These are phyloP conservation scores for Cyclaneusma minus DNA, from an alignment of 2,329 filamentous ascomycete genomes.

Conservation along the genomic window DNA sequence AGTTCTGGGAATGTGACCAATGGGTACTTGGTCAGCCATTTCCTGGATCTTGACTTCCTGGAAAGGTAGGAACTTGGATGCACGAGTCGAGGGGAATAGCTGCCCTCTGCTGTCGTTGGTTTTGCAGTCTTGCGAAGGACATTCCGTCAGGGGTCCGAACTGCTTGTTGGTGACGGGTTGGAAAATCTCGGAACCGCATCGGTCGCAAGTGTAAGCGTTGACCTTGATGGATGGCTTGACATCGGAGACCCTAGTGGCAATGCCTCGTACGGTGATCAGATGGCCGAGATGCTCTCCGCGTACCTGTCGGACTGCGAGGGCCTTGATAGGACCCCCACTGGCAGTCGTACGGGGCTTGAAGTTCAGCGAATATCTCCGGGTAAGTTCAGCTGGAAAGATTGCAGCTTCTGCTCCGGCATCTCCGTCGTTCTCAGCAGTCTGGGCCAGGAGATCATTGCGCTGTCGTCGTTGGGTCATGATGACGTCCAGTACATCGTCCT, in stretches of 20 bases:
- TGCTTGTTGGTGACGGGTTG: conserved; percentile 87
- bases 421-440: conserved; percentile 47
- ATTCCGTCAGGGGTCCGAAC: conserved; percentile 74
- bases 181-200: conserved; percentile 94
- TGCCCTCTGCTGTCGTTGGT: conserved; percentile 86
- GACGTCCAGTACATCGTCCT: conserved; percentile 92
- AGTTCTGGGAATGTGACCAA: conserved; percentile 89
- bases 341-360: conserved; percentile 80
- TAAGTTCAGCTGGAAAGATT: conserved; percentile 83
- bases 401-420: conserved; percentile 53
- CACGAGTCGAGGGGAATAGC: conserved; percentile 84
- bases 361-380: conserved; percentile 83
- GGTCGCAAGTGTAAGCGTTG: conserved; percentile 94
- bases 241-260: conserved; percentile 88
- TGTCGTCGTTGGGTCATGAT: conserved; percentile 84
- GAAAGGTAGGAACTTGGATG: conserved; percentile 93
- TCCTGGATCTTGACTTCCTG: conserved; percentile 98
- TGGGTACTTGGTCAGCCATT: conserved; percentile 96
- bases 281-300: conserved; percentile 84
- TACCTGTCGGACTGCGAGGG: conserved; percentile 82
- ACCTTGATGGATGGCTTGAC: conserved; percentile 97
- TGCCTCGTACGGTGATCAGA: conserved; percentile 87
- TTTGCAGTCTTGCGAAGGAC: conserved; percentile 80
- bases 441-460: conserved; percentile 63
- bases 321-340: conserved; percentile 44